Evolutionary conservation across 2,329 filamentous ascomycete species (phyloP).

Genomic region (Graphilbum fragrans): DNA sequence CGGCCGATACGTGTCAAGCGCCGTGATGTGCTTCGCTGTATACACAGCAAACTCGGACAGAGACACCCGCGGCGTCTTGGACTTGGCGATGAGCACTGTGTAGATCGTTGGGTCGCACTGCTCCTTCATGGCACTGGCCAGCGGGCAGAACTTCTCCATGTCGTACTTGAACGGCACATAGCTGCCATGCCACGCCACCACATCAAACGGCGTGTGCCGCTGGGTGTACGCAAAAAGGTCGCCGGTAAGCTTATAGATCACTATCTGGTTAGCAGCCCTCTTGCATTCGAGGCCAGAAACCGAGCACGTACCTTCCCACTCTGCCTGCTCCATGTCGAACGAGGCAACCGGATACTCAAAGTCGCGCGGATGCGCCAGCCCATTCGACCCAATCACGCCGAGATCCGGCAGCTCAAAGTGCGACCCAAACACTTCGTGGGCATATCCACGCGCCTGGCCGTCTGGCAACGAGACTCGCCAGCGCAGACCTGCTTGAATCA

Average conservation of each 20-base stretch:
- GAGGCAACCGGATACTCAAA: slow-evolving; percentile 50
- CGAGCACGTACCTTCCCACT: too few relatives aligned
- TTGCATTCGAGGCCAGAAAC: too few relatives aligned
- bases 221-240: slow-evolving; percentile 49
- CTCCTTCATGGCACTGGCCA: slow-evolving; percentile 42
- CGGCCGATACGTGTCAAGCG: slow-evolving; percentile 48
- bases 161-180: slow-evolving; percentile 50
- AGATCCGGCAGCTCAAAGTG: slow-evolving; percentile 56
- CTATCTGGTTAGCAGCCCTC: slow-evolving; percentile 11
- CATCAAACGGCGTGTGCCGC: slow-evolving; percentile 56
- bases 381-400: slow-evolving; percentile 53
- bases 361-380: slow-evolving; percentile 52
- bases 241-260: slow-evolving; percentile 51
- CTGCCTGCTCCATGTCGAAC: slow-evolving; percentile 42
- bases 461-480: slow-evolving; percentile 42
- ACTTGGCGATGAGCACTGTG: slow-evolving; percentile 50
- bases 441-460: slow-evolving; percentile 37
- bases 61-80: slow-evolving; percentile 37
- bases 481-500: slow-evolving; percentile 53
- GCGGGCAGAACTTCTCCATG: slow-evolving; percentile 42
- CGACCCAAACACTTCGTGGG: slow-evolving; percentile 53
- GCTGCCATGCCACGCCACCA: slow-evolving; percentile 56
- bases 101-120: slow-evolving; percentile 57
- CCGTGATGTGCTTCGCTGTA: slow-evolving; percentile 52
- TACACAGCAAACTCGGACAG: slow-evolving; percentile 57